phyloP scores from a whole-genome alignment of 345 rosid species.

The Xanthoceras sorbifolium region DNA sequence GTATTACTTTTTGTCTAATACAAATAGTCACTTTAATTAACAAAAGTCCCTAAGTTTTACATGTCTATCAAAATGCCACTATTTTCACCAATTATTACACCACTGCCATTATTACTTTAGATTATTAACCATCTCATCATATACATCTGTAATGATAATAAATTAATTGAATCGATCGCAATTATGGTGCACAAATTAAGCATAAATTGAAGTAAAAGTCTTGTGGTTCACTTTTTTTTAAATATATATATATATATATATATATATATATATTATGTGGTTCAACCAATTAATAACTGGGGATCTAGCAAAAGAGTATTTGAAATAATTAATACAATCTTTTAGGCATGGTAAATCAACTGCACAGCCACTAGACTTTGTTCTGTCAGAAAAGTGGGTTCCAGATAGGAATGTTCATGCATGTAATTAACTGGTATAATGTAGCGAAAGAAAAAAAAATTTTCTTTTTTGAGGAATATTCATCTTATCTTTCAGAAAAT shows the following conservation, averaged over 20 bases:
- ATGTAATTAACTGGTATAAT: background rate
- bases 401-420: conserved; percentile 28
- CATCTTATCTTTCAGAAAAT: no score
- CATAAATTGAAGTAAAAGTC: no score
- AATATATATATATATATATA: no score
- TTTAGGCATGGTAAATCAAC: conserved; percentile 50
- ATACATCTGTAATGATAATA: background rate
- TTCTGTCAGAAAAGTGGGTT: conserved; percentile 36
- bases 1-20: conserved; percentile 23
- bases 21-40: conserved; percentile 22
- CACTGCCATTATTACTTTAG: conserved; percentile 9
- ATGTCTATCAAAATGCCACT: conserved; percentile 3
- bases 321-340: conserved; percentile 3
- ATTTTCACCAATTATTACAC: conserved; percentile 8
- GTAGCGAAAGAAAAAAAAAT: no score
- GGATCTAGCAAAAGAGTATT: background rate
- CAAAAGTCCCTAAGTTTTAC: conserved; percentile 26
- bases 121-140: background rate
- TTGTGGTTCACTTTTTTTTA: no score
- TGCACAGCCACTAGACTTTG: conserved; percentile 62
- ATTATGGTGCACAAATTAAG: no score
- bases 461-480: no score
- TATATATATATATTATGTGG: no score
- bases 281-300: background rate
- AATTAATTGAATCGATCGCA: no score